Evolutionary conservation across 108 stramenopile species (phyloP), one percentile per base, ranked within the genome.

Genomic region (Nitzschia sp.): DNA sequence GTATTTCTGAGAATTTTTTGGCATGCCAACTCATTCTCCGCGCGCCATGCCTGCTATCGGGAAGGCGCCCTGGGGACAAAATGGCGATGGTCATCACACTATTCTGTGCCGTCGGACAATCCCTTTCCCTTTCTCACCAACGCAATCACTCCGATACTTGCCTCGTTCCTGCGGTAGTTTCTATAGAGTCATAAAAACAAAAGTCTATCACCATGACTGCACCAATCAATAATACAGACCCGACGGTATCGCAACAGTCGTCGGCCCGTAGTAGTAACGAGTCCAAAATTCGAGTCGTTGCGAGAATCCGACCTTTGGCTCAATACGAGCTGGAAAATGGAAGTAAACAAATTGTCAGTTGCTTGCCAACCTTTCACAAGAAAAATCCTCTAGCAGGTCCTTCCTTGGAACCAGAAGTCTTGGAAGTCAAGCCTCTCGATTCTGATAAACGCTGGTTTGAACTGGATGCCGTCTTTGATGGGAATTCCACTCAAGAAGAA

Each of bases 381-480:
- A 23, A 3, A 6, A 26, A 11, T 1, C 57, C 59, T 19, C 24
- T 48, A 3, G 24, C 46, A 1, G 66, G 56, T 6, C 54, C 57
- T 23, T 60, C 57, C 30, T 51, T 31, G 21, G 75, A 82, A 53
- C 81, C 81, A 19, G 81, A 82, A 67, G 45, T 82, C 58, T 80
- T 73, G 71, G 80, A 86, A 53, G 82, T 80, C 6, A 74, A 81
- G 26, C 62, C 62, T 1, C 66, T 53, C 5, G 86, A 74, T 0
- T 48, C 75, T 0, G 94, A 92, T 46, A 95, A 94, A 60, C 64
- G 74, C 57, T 79, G 70, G 74, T 99, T 99, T 71, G 90, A 96
- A 48, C 96, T 99, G 59, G 98, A 99, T 70, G 94, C 95, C 13
- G 96, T 97, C 1, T 97, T 97, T 54, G 93, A 88, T 29, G 81